Evolutionary conservation across 148 eudicot genomes (phyloP).

Genomic region (Cornus controversa): DNA sequence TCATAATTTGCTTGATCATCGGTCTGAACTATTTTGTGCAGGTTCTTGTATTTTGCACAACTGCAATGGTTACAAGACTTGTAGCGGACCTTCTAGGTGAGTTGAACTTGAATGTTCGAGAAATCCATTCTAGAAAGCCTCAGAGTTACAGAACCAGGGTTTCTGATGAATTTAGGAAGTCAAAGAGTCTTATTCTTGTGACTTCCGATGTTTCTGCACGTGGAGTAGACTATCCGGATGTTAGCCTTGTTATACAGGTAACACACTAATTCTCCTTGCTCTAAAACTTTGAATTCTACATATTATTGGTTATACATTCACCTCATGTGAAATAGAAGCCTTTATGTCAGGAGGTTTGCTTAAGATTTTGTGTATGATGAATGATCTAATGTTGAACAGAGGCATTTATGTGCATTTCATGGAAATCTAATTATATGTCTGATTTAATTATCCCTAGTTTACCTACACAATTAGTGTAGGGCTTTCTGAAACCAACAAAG

Average conservation of each 20-base stretch:
- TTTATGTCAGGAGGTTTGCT: neutral
- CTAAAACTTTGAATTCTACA: neutral
- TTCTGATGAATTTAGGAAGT: conserved; percentile 88
- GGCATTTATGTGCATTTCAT: neutral
- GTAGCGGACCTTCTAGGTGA: conserved; percentile 87
- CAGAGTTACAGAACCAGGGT: conserved; percentile 89
- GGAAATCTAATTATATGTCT: neutral
- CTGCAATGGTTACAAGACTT: conserved; percentile 95
- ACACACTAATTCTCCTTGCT: neutral
- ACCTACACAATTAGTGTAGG: neutral
- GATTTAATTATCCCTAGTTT: neutral
- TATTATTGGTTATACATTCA: neutral
- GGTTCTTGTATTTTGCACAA: conserved; percentile 98
- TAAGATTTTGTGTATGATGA: neutral
- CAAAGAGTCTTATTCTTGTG: conserved; percentile 91
- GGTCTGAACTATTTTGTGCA: conserved; percentile 20
- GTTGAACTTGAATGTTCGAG: conserved; percentile 92
- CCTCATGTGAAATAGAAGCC: neutral
- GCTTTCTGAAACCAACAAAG: too few species aligned
- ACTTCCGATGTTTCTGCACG: conserved; percentile 98
- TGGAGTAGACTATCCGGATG: conserved; percentile 99
- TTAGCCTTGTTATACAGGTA: conserved; percentile 92
- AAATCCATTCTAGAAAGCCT: conserved; percentile 90
- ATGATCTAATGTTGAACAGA: neutral
- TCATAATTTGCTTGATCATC: conserved; percentile 1